A percentile compares a stretch with the other conserved stretches of the same genome.
Evolutionary conservation across 2,329 filamentous ascomycete species (phyloP).

Genomic region (Aspergillus sclerotialis): DNA sequence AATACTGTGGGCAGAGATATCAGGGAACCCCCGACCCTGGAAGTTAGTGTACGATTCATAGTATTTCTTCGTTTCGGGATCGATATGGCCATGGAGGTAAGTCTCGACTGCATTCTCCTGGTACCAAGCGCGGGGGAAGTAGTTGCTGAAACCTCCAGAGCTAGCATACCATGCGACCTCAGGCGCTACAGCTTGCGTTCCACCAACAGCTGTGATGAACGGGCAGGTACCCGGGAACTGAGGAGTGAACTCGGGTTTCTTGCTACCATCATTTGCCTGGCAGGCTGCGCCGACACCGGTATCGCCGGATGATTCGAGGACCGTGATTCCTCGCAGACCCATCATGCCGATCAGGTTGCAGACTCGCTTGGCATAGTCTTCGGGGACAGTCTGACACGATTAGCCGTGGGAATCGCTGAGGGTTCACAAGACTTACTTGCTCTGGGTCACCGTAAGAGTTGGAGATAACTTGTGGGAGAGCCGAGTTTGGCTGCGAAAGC

Average conservation of each 20-base stretch:
- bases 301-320: conserved; percentile 59
- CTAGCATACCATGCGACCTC: conserved; percentile 43
- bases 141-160: conserved; percentile 46
- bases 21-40: conserved; percentile 48
- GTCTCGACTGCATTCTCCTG: conserved; percentile 38
- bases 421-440: conserved; percentile 11
- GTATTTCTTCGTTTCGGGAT: conserved; percentile 28
- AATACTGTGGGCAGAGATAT: conserved; percentile 54
- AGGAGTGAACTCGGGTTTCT: conserved; percentile 50
- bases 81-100: conserved; percentile 38
- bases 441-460: conserved; percentile 64
- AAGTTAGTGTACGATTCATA: conserved; percentile 42
- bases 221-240: conserved; percentile 62
- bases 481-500: conserved; percentile 39
- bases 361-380: conserved; percentile 53
- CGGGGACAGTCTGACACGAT: conserved; percentile 49
- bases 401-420: not conserved
- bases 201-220: conserved; percentile 61
- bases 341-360: conserved; percentile 60
- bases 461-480: conserved; percentile 56
- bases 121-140: conserved; percentile 42
- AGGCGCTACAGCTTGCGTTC: conserved; percentile 44
- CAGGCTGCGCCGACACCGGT: conserved; percentile 47
- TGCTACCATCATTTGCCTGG: conserved; percentile 52
- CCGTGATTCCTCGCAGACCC: conserved; percentile 58